Evolutionary conservation across 495 filamentous ascomycete species (phyloP), one percentile per base, ranked within the genome.

Genomic region (Usnea hakonensis): DNA sequence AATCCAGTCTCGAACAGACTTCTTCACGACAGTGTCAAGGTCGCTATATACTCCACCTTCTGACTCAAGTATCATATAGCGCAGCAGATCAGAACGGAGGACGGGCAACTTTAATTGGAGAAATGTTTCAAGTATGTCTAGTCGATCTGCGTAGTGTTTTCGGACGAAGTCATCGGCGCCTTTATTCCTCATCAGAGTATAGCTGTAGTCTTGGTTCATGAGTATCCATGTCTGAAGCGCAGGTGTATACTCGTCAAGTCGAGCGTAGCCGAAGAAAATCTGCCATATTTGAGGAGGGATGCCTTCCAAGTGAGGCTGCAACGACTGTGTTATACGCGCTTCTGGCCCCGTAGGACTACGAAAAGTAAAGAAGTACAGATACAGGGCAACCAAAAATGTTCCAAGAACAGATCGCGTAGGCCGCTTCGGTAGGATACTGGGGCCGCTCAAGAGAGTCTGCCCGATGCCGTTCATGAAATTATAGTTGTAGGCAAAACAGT

Each of bases 21-120:
- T 76, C 26, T 82, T 71, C 41, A 75, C 79, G 44, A 77, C 76
- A 58, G 80, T 78, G 69, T 85, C 83, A 28, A 85, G 77, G 61
- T 86, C 83, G 64, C 78, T 79, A 67, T 79, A 86, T 8, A 82
- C 38, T 0, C 81, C 82, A 23, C 83, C 83, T 64, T 86, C 78
- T 53, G 77, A 77, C 35, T 80, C 79, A 56, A 86, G 72, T 46
- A 85, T 66, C 64, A 85, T 70, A 65, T 85, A 83, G 13, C 82
- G 80, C 23, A 84, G 72, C 17, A 85, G 75, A 64, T 85, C 83
- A 21, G 80, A 79, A 62, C 80, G 79, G 21, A 79, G 68, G 57
- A 79, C 78, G 0, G 75, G 73, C 33, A 78, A 73, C 28, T 66
- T 64, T 21, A 83, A 67, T 3, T 62, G 56, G 30, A 72, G 61